Percentiles rank a stretch among this genome's conserved stretches.
These are phyloP conservation scores for Populus hybrid DNA, from an alignment of 441 rosid species.

Conservation along the genomic window DNA sequence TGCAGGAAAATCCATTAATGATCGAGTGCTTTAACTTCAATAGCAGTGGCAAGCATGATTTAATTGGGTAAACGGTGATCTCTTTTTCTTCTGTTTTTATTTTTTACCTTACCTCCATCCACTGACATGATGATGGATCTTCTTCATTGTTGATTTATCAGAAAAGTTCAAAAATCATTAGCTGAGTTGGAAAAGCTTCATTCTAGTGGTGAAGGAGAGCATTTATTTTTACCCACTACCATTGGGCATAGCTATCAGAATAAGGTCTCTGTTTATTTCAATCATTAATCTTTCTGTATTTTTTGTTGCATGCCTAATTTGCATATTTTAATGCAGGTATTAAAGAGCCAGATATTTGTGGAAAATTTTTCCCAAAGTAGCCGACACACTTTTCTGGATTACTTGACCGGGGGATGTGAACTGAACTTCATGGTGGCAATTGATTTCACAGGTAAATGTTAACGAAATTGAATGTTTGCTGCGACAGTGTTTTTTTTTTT, in stretches of 20 bases:
- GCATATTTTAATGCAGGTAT: conserved; percentile 32
- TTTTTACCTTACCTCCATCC: neutral
- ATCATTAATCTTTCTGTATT: conserved; percentile 4
- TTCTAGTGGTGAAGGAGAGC: conserved; percentile 44
- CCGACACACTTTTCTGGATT: conserved; percentile 79
- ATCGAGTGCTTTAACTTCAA: conserved; percentile 89
- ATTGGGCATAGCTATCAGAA: conserved; percentile 57
- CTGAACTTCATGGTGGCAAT: conserved; percentile 95
- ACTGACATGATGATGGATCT: conserved; percentile 13
- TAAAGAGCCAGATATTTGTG: conserved; percentile 72
- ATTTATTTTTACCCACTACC: conserved; percentile 49
- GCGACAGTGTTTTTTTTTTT: neutral
- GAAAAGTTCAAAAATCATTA: conserved; percentile 74
- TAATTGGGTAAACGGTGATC: conserved; percentile 63
- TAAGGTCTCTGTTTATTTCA: conserved; percentile 39
- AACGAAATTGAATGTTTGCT: neutral
- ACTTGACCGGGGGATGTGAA: conserved; percentile 78
- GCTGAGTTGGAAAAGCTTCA: conserved; percentile 70
- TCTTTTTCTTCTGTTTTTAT: conserved; percentile 3
- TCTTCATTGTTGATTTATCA: conserved; percentile 28
- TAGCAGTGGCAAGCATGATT: conserved; percentile 77
- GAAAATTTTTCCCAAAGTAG: conserved; percentile 66
- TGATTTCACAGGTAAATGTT: conserved; percentile 81
- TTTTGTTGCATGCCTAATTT: neutral
- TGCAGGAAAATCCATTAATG: conserved; percentile 80